Evolutionary conservation across 2,329 filamentous ascomycete species (phyloP).

Genomic region (Rutstroemia sp.): DNA sequence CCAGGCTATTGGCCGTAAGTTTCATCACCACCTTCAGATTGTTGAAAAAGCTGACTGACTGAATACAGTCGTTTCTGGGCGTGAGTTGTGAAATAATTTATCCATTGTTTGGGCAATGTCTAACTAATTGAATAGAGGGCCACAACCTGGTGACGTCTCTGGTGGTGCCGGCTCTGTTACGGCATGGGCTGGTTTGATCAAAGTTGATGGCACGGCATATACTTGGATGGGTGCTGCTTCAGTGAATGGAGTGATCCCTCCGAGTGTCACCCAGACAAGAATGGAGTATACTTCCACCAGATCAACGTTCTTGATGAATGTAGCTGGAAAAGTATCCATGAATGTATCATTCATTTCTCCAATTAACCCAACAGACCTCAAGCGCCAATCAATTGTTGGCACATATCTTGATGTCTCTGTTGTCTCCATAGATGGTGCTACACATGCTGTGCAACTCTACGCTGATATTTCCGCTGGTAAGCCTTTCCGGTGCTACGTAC

Average conservation of each 20-base stretch:
- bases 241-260: conserved; percentile 32
- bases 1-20: conserved; percentile 40
- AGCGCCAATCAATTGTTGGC: conserved; percentile 60
- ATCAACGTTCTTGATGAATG: conserved; percentile 62
- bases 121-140: conserved; percentile 12
- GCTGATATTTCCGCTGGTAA: conserved; percentile 63
- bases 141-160: conserved; percentile 21
- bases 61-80: conserved; percentile 24
- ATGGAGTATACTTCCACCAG: conserved; percentile 66
- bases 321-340: conserved; percentile 53
- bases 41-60: conserved; percentile 10
- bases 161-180: conserved; percentile 42
- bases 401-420: conserved; percentile 63
- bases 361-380: conserved; percentile 59
- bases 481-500: conserved; percentile 17
- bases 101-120: neutral
- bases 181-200: conserved; percentile 65
- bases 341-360: conserved; percentile 66
- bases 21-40: neutral
- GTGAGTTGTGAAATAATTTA: conserved; percentile 12
- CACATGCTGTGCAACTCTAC: conserved; percentile 63
- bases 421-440: conserved; percentile 50
- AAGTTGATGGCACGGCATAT: conserved; percentile 56
- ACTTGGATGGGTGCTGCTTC: conserved; percentile 60
- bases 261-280: conserved; percentile 50